Evolutionary conservation across 257 asterid genomes (phyloP).

Genomic region (Fraxinus americana): DNA sequence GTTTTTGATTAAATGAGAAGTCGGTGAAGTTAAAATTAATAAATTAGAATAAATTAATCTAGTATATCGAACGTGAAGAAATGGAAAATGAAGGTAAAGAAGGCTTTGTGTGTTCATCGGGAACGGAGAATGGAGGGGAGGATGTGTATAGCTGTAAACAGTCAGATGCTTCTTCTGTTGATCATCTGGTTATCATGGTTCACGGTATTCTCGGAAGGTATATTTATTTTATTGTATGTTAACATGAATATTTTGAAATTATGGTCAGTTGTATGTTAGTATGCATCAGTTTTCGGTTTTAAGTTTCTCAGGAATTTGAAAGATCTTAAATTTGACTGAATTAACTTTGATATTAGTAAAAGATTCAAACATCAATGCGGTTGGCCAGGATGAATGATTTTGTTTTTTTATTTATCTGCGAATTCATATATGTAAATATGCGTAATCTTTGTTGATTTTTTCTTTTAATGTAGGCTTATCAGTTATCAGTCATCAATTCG

Average conservation of each 20-base stretch:
- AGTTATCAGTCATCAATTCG: neutral
- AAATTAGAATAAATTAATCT: neutral
- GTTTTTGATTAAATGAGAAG: conserved; percentile 24
- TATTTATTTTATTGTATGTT: neutral
- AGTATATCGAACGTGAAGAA: neutral
- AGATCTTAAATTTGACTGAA: neutral
- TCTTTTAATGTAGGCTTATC: neutral
- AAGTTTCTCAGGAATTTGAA: neutral
- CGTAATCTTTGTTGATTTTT: neutral
- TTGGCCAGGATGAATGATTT: neutral
- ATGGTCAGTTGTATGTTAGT: neutral
- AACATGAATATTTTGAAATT: neutral
- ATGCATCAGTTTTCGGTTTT: neutral
- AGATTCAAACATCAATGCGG: neutral
- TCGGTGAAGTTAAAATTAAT: neutral
- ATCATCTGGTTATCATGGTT: conserved; percentile 94
- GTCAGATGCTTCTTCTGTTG: conserved; percentile 70
- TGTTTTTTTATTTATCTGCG: neutral
- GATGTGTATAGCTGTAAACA: conserved; percentile 63
- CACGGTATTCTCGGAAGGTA: conserved; percentile 99
- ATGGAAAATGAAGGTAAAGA: conserved; percentile 46
- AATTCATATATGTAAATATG: neutral
- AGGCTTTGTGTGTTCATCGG: conserved; percentile 56
- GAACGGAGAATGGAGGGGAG: conserved; percentile 63
- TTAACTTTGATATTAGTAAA: conserved; percentile 15